These are phyloP conservation scores for Ettlia oleoabundans DNA, from an alignment of 139 green algal species.

Conservation along the genomic window DNA sequence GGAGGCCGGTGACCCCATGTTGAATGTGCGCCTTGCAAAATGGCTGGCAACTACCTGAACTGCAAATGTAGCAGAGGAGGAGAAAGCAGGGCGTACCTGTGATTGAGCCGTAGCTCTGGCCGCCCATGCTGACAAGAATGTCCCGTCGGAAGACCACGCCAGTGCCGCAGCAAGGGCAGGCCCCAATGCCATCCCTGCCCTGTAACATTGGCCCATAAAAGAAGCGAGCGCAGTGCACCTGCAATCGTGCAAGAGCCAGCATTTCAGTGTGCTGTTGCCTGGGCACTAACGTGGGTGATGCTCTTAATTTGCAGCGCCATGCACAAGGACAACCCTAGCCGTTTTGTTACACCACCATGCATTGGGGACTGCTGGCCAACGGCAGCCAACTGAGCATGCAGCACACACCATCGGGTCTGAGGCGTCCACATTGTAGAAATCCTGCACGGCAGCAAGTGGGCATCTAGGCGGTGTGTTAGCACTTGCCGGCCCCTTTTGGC, in stretches of 20 bases:
- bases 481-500: background rate
- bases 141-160: conserved; percentile 33
- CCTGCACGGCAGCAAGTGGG: background rate
- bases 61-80: background rate
- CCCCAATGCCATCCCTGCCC: conserved; percentile 29
- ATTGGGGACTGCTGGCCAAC: background rate
- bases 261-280: background rate
- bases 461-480: background rate
- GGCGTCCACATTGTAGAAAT: too few relatives aligned
- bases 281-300: background rate
- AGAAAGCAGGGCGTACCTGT: too few relatives aligned
- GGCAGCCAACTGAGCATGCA: background rate
- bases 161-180: conserved; percentile 23
- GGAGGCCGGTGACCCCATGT: background rate
- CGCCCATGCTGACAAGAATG: conserved; percentile 26
- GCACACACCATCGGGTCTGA: conserved; percentile 23
- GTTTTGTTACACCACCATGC: too few relatives aligned
- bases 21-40: too few relatives aligned
- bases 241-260: too few relatives aligned
- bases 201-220: conserved; percentile 32
- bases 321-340: too few relatives aligned
- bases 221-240: conserved; percentile 41
- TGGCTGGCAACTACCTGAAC: too few relatives aligned
- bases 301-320: background rate
- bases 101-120: conserved; percentile 11